Base-by-base conservation (phyloP, 345 rosid species). In the Populus nigra region DNA sequence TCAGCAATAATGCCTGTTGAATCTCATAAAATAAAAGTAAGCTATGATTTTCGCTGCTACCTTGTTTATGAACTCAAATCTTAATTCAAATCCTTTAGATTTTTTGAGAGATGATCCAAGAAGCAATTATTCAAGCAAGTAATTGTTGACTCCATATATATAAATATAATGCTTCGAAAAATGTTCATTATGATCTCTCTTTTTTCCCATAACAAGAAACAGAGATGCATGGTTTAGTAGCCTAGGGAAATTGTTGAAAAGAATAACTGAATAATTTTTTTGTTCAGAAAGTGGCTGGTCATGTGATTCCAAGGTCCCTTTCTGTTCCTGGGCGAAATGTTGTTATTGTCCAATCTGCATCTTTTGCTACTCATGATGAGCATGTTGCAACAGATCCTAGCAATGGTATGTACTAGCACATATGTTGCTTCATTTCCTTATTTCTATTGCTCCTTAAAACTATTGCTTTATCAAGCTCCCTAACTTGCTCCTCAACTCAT, bases 311-410 rank as follows among this genome's bases (percentile, higher is more conserved):
- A 55, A 89, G 98, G 83, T 95, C 98, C 38, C 87, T 90, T 69
- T 91, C 98, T 0, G 81, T 90, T 82, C 92, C 98, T 0, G 92
- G 91, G 62, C 78, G 85, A 83, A 92, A 89, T 82, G 71, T 86
- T 80, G 93, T 95, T 36, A 93, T 95, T 72, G 97, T 95, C 22
- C 86, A 97, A 86, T 85, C 93, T 45, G 72, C 83, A 75, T 93
- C 98, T 75, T 90, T 93, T 73, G 85, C 90, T 77, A 68, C 89
- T n/a, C 73, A 25, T 77, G 84, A 81, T 71, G 87, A 89, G 65
- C 82, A 81, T 72, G 68, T 66, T 49, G 67, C 68, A 0, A 70
- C 76, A 41, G 90, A 87, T 84, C 78, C 88, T 20, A 76, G 50
- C 74, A 88, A 85, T 65, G 94, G 97, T 91, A 89, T 61, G 84